phyloP scores from a whole-genome alignment of 805 yeast species.

The Saccharomycopsis synnaedendra region DNA sequence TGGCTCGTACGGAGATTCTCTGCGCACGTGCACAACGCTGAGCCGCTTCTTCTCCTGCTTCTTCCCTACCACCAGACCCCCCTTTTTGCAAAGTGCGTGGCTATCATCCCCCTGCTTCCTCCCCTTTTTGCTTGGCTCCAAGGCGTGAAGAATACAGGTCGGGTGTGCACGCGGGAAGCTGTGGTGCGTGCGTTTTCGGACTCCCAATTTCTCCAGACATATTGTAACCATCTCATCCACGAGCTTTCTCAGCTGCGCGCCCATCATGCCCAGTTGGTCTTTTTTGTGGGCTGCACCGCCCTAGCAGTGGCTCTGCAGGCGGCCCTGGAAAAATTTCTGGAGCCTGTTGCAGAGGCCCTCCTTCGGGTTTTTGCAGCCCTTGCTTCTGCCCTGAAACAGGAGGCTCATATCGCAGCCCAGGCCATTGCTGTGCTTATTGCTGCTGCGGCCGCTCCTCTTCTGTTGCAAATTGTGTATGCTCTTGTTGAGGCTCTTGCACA shows the following conservation, averaged over 20 bases:
- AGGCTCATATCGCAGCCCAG: constrained; percentile 73
- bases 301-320: constrained; percentile 51
- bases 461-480: constrained; percentile 40
- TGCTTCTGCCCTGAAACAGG: constrained; percentile 35
- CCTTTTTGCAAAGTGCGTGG: constrained; percentile 63
- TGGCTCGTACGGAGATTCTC: constrained; percentile 92
- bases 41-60: constrained; percentile 54
- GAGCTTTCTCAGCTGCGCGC: constrained; percentile 19
- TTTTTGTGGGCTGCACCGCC: constrained; percentile 64
- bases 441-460: constrained; percentile 59
- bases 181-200: constrained; percentile 69
- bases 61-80: constrained; percentile 74
- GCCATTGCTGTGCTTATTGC: constrained; percentile 64
- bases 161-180: constrained; percentile 55
- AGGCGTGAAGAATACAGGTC: constrained; percentile 53
- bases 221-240: constrained; percentile 28
- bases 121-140: constrained; percentile 62
- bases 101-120: constrained; percentile 68
- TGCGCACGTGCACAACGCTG: constrained; percentile 72
- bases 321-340: constrained; percentile 30
- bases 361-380: constrained; percentile 49
- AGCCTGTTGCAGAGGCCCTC: constrained; percentile 41
- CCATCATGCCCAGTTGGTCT: constrained; percentile 62
- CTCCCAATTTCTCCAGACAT: constrained; percentile 52
- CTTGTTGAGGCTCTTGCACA: constrained; percentile 27